These are phyloP conservation scores for Glycine latifolia DNA, from an alignment of 306 rosid genomes.

Conservation along the genomic window DNA sequence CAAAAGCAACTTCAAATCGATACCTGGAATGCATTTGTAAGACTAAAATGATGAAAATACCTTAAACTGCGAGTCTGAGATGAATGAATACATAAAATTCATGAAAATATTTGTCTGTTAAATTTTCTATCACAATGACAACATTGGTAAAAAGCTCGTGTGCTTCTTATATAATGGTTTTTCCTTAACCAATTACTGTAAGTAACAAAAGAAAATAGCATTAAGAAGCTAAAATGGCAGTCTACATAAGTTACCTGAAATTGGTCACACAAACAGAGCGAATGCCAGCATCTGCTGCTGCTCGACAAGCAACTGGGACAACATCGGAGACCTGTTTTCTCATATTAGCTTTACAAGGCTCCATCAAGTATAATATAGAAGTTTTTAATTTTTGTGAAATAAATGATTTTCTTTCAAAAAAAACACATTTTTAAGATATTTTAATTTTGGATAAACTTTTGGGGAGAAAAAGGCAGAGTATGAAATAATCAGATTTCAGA, in stretches of 20 bases:
- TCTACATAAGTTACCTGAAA: conserved; percentile 68
- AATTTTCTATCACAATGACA: conserved; percentile 9
- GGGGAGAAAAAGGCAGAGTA: background rate
- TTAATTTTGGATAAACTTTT: background rate
- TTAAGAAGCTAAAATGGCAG: background rate
- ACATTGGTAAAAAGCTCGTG: background rate
- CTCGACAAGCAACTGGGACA: conserved; percentile 96
- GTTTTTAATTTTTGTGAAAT: background rate
- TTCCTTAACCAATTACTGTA: background rate
- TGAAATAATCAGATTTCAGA: background rate
- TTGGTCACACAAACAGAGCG: conserved; percentile 96
- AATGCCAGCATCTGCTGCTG: conserved; percentile 98
- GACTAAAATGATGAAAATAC: conserved; percentile 5
- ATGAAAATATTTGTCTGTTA: background rate
- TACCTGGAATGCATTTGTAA: conserved; percentile 24
- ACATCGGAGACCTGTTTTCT: conserved; percentile 86
- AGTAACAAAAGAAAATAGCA: conserved; percentile 6
- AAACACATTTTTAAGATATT: background rate
- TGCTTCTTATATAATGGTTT: conserved; percentile 21
- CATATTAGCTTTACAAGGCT: conserved; percentile 40
- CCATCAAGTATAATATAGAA: conserved; percentile 4
- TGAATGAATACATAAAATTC: conserved; percentile 19
- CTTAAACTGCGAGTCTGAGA: background rate
- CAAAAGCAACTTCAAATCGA: conserved; percentile 19
- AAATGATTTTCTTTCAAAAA: background rate